Evolutionary conservation across 2,329 filamentous ascomycete species (phyloP), one percentile per base, ranked within the genome.

Genomic region (Aspergillus novofumigatus): DNA sequence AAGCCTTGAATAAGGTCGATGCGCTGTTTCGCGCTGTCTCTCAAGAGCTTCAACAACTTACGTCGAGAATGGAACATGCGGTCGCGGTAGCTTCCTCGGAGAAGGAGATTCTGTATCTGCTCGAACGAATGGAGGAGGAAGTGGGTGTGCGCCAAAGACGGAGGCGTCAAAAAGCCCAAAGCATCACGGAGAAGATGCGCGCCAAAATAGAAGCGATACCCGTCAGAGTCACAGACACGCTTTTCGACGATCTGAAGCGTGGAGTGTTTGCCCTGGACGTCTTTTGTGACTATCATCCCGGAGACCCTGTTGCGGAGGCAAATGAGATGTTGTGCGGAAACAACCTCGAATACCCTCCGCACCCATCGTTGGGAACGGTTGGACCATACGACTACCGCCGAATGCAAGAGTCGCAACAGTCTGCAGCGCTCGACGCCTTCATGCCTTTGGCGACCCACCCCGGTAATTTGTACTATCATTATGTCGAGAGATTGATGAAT

Each of bases 181-280:
- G 47, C 5, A 62, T 68, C 8, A 48, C 71, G 32, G 54, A 65
- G 14, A 60, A 60, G 20, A 57, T 71, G 65, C 60, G 67, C 4
- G 45, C 48, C 32, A 57, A 55, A 23, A 62, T 72, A 32, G 68
- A 71, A 55, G 47, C 51, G 0, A 70, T 72, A 25, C 70, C 69
- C 8, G 61, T 72, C 8, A 63, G 64, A 21, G 66, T 72, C 10
- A 57, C 56, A 14, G 61, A 72, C 47, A 60, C 65, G 8, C 58
- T 70, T 20, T 70, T 67, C 23, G 64, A 66, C 48, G 68, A 70
- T 38, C 55, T 72, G 58, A 72, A 71, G 58, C 66, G 69, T 20
- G 68, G 66, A 1, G 58, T 72, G 7, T 72, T 72, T 51, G 66
- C 63, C 4, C 56, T 72, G 26, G 67, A 72, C 42, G 56, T 62